Conservation (phyloP, 2,329 filamentous ascomycete species). For the Aspergillus pseudonomiae region DNA sequence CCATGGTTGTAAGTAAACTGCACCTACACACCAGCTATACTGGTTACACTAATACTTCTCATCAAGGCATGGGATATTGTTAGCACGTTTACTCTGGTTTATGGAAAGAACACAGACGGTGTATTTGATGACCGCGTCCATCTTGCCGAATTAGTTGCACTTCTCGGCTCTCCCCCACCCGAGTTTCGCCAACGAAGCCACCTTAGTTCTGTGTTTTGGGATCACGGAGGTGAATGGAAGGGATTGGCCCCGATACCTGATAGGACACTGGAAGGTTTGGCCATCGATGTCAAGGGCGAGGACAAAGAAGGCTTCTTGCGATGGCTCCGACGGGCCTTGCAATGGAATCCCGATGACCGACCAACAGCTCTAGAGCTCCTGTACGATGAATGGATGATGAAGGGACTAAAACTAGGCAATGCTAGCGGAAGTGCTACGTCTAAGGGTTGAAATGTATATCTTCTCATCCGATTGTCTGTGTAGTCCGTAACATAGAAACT, state of each 20-base stretch:
- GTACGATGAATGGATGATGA: constrained; percentile 42
- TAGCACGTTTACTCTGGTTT: constrained; percentile 14
- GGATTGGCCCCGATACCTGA: constrained; percentile 20
- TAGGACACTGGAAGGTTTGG: constrained; percentile 17
- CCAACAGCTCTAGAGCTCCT: constrained; percentile 39
- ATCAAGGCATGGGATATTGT: constrained; percentile 20
- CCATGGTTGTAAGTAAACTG: constrained; percentile 43
- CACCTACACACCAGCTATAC: not conserved
- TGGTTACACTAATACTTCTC: no score
- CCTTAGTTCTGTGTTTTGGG: constrained; percentile 27
- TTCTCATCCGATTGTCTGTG: no score
- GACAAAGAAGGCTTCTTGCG: constrained; percentile 29
- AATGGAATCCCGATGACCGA: constrained; percentile 30
- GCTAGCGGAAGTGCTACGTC: no score
- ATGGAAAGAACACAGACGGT: constrained; percentile 24
- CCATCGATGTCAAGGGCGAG: constrained; percentile 25
- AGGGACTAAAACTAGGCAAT: constrained; percentile 1
- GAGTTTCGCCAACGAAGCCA: constrained; percentile 22
- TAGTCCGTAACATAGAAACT: no score
- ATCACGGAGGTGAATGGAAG: constrained; percentile 23
- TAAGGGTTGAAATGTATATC: no score
- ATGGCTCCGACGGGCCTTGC: constrained; percentile 32
- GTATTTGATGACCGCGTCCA: constrained; percentile 29
- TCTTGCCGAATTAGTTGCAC: constrained; percentile 29
- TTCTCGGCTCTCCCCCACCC: constrained; percentile 21